Evolutionary conservation across 163 green algal species (phyloP).

Genomic region (Chlorella variabilis): DNA sequence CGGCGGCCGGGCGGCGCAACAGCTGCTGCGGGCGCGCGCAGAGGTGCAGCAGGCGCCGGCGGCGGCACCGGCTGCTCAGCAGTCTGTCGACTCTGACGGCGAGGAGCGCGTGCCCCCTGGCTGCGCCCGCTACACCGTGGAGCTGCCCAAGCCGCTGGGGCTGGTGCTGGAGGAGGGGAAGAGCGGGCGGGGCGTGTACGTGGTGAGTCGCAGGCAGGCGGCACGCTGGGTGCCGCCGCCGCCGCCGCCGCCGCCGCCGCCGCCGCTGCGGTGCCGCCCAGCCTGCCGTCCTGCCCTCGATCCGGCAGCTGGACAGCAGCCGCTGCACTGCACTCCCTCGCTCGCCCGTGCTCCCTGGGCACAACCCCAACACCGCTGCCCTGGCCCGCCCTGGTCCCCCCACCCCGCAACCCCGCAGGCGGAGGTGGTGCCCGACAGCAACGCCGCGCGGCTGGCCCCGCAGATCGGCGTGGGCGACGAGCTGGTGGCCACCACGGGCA

Average conservation of each 20-base stretch:
- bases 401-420: too few species aligned
- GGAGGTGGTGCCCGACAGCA: slow-evolving; percentile 50
- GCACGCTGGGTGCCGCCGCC: background rate
- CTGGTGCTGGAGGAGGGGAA: slow-evolving; percentile 58
- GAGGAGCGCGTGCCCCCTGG: slow-evolving; percentile 36
- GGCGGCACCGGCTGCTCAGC: background rate
- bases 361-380: too few species aligned
- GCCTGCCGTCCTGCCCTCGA: too few species aligned
- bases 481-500: slow-evolving; percentile 52
- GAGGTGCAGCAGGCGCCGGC: slow-evolving; percentile 15
- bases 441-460: slow-evolving; percentile 27
- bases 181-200: slow-evolving; percentile 17
- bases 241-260: too few species aligned
- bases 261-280: too few species aligned
- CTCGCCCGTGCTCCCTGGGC: too few species aligned
- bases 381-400: too few species aligned
- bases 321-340: too few species aligned
- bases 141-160: slow-evolving; percentile 59
- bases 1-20: background rate
- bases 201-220: background rate
- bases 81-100: background rate
- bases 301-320: too few species aligned
- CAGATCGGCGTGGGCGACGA: slow-evolving; percentile 51
- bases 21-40: background rate
- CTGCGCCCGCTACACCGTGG: slow-evolving; percentile 52